phyloP scores from a whole-genome alignment of 2,329 filamentous ascomycete genomes.

The Claviceps fusiformis region DNA sequence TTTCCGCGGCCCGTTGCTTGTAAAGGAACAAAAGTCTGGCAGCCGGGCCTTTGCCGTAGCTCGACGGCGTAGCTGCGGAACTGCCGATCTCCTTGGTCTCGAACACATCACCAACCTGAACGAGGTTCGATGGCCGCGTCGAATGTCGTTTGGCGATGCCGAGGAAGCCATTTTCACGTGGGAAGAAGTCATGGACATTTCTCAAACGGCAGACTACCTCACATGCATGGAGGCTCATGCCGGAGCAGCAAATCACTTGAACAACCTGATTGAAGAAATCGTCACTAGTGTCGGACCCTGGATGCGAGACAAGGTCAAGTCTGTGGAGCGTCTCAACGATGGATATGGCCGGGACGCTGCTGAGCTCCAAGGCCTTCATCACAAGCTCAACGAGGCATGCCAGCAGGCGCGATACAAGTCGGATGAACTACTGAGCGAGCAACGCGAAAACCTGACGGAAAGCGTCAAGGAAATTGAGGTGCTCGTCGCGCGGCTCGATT shows the following conservation, averaged over 20 bases:
- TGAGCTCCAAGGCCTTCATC: constrained; percentile 53
- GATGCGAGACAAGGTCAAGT: constrained; percentile 43
- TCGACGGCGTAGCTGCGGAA: constrained; percentile 46
- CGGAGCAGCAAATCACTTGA: constrained; percentile 43
- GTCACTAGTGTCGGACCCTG: constrained; percentile 43
- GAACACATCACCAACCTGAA: constrained; percentile 25
- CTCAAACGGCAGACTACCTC: constrained; percentile 17
- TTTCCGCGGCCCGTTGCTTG: constrained; percentile 38
- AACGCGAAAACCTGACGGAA: constrained; percentile 56
- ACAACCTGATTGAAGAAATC: constrained; percentile 37
- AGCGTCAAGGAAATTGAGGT: constrained; percentile 67
- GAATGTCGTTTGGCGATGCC: constrained; percentile 62
- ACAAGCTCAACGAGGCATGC: constrained; percentile 56
- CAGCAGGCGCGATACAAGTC: constrained; percentile 53
- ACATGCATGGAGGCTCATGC: constrained; percentile 22
- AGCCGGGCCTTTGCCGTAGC: constrained; percentile 36
- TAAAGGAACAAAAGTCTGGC: constrained; percentile 31
- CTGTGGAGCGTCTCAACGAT: constrained; percentile 46
- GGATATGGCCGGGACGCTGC: constrained; percentile 49
- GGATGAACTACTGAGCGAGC: constrained; percentile 54
- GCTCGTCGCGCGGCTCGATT: constrained; percentile 74
- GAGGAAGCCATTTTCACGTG: constrained; percentile 62
- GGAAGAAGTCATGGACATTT: constrained; percentile 37
- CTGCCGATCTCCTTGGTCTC: constrained; percentile 14
- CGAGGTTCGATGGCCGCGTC: constrained; percentile 54